phyloP scores from a whole-genome alignment of 495 filamentous ascomycete genomes.

The Staphylotrichum tortipilum region DNA sequence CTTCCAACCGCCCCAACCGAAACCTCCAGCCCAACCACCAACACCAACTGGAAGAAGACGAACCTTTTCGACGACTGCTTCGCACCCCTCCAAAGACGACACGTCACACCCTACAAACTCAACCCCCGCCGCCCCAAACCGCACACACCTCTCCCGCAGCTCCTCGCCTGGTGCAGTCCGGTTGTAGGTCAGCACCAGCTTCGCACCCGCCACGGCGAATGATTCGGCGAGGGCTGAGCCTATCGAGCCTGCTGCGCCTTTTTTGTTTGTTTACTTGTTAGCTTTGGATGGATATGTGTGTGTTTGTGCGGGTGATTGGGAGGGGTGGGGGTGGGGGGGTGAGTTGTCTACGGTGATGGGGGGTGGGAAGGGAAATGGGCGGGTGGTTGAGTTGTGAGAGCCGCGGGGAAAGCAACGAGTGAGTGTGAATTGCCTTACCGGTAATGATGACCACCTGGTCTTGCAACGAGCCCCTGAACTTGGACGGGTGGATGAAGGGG shows the following conservation, averaged over 20 bases:
- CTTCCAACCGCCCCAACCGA: too few species aligned
- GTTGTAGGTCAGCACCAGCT: constrained; percentile 29
- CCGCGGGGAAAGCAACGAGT: too few species aligned
- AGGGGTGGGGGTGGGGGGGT: background rate
- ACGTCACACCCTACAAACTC: constrained; percentile 24
- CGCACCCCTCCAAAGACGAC: constrained; percentile 18
- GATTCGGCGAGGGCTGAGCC: constrained; percentile 25
- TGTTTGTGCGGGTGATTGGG: background rate
- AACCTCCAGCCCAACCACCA: background rate
- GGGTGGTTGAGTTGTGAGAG: too few species aligned
- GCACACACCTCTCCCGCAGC: constrained; percentile 15
- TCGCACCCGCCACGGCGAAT: constrained; percentile 27
- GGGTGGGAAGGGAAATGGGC: background rate
- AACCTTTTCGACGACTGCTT: constrained; percentile 20
- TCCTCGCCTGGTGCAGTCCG: constrained; percentile 18
- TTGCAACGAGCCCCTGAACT: constrained; percentile 22
- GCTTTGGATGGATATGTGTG: too few species aligned
- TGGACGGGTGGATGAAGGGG: constrained; percentile 25
- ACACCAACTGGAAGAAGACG: background rate
- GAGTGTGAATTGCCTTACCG: too few species aligned
- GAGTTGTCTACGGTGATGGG: background rate
- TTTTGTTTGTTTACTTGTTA: too few species aligned
- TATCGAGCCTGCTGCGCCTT: constrained; percentile 25
- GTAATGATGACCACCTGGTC: constrained; percentile 27
- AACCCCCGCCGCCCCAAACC: constrained; percentile 18